Evolutionary conservation across 495 filamentous ascomycete genomes (phyloP), one percentile per base, ranked within the genome.

Genomic region (Cercophora sp.): DNA sequence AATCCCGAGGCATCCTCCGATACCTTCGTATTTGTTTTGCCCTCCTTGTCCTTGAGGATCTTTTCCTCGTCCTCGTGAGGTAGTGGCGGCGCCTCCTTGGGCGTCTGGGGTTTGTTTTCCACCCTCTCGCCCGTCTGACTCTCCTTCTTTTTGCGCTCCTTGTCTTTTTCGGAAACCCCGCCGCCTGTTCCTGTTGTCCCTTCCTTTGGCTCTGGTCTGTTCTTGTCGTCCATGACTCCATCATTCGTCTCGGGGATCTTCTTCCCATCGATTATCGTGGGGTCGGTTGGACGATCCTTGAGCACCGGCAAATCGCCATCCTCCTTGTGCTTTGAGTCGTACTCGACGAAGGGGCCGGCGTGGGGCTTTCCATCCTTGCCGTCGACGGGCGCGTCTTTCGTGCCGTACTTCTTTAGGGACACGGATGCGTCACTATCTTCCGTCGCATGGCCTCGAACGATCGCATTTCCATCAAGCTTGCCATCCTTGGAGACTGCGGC

Each of bases 281-380:
- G 59, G 53, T 79, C 72, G 36, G 48, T 52, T 5, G 73, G 75
- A 13, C 76, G 72, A 43, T 78, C 72, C 51, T 78, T 78, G 27
- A 79, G 48, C 1, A 62, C 24, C 3, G 74, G 66, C 31, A 72
- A 59, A 36, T 82, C 69, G 72, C 64, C 70, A n/a, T 64, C 47
- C 2, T 62, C 65, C 36, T 70, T 59, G 44, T 56, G 64, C 36
- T 51, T 69, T 57, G 52, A 59, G 76, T 66, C 82, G 18, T 85
- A 83, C 57, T 87, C 85, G 44, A 93, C 86, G 68, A 87, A 91
- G 2, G 94, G 93, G 8, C 93, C 93, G 20, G 83, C 82, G 66
- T 98, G 93, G 26, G 93, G 93, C 74, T 90, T 91, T 22, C 93
- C 93, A 77, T 98, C 93, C 56, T 89, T 87, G 27, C 93, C 94